Evolutionary conservation across 257 asterid species (phyloP).

Genomic region (Solanum tarapatanum): DNA sequence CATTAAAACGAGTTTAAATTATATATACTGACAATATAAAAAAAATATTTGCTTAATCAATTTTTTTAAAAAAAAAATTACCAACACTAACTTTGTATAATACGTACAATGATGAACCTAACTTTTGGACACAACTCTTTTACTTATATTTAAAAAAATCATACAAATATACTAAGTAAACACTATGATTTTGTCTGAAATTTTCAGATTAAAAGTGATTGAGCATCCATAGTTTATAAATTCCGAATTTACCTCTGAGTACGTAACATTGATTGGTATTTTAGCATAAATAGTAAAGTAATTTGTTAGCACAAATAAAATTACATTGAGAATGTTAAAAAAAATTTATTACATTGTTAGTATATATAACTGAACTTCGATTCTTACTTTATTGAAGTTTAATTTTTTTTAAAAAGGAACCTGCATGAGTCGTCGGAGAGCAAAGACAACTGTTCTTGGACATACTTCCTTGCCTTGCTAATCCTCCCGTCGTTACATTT

Average conservation of each 20-base stretch:
- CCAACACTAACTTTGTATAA: not conserved
- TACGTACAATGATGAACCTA: not conserved
- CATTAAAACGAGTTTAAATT: not conserved
- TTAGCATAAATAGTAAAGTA: too few relatives aligned
- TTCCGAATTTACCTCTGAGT: too few relatives aligned
- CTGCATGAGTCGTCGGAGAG: conserved; percentile 72
- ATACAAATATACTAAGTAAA: not conserved
- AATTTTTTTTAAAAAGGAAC: conserved; percentile 5
- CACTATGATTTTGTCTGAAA: not conserved
- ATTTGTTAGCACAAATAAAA: too few relatives aligned
- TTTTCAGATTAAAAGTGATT: not conserved
- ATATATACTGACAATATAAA: not conserved
- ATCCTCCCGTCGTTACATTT: conserved; percentile 19
- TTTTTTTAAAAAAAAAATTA: not conserved
- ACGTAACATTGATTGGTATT: too few relatives aligned
- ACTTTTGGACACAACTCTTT: not conserved
- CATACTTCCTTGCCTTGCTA: conserved; percentile 56
- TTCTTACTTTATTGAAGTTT: not conserved
- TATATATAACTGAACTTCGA: not conserved
- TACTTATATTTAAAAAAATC: not conserved
- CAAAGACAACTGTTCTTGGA: conserved; percentile 49
- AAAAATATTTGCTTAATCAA: not conserved
- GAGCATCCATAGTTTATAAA: too few relatives aligned
- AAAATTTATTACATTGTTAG: not conserved
- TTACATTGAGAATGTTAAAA: too few relatives aligned